Base-by-base conservation (phyloP, 306 rosid genomes). In the Lathyrus tuberosus region DNA sequence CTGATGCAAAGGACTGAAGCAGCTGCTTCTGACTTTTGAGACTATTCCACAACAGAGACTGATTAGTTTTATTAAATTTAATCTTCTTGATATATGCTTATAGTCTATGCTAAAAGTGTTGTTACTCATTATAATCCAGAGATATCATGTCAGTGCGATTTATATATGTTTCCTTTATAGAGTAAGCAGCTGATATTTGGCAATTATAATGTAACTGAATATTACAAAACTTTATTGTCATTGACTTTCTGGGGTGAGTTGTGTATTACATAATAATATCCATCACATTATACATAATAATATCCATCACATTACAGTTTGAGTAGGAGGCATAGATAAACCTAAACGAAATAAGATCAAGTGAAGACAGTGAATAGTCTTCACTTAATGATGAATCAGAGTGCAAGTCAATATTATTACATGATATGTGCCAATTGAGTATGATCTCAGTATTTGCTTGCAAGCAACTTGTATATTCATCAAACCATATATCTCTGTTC, bases 1-100 rank as follows among this genome's bases (percentile, higher is more conserved):
- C 96, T 26, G 98, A 94, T 62, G 98, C 96, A 10, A 88, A 88
- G 85, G 98, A 94, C 80, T 90, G 70, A 80, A n/a, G 71, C 66
- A 30, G 15, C 72, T 46, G 43, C 43, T 1, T 65, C 41, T 17
- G 46, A 26, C 41, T 54, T 42, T 40, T 30, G 35, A 51, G 40
- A 17, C 46, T 73, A 18, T 38, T 63, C 66, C 20, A 5, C 30
- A 28, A 41, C 11, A 5, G 47, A 59, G 35, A 43, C 47, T 28
- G 71, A 18, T 61, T 72, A 42, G 11, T 16, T 60, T 20, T 65
- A 62, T 65, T 82, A 75, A 82, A 10, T 35, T 75, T 67, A 75
- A 77, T 73, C 53, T 82, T 73, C 48, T 80, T 75, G 40, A 37
- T 62, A 76, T 77, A 37, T 80, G 66, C 71, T 61, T 24, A 74